Evolutionary conservation across 2,329 filamentous ascomycete species (phyloP).

Genomic region (Aspergillus pseudoterreus): DNA sequence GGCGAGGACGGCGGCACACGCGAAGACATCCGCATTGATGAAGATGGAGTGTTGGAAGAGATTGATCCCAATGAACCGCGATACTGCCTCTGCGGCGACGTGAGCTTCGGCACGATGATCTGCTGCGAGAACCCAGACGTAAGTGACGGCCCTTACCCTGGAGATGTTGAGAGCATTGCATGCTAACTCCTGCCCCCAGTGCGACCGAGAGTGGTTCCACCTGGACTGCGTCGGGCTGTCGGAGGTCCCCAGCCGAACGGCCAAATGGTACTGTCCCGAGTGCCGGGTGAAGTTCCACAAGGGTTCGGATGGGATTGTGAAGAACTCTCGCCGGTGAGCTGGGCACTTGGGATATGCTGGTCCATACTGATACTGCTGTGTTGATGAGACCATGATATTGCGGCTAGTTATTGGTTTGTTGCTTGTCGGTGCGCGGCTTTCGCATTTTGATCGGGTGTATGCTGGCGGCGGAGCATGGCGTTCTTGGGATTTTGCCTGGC

Average conservation of each 20-base stretch:
- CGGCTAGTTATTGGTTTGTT: background rate
- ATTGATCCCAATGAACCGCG: slow-evolving; percentile 60
- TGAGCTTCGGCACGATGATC: slow-evolving; percentile 64
- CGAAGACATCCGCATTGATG: slow-evolving; percentile 42
- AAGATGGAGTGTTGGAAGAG: slow-evolving; percentile 46
- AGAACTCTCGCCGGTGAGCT: slow-evolving; percentile 30
- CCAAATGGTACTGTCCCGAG: slow-evolving; percentile 65
- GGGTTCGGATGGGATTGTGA: slow-evolving; percentile 39
- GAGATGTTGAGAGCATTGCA: background rate
- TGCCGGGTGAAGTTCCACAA: slow-evolving; percentile 51
- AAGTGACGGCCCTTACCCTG: slow-evolving; percentile 16
- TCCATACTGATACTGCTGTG: background rate
- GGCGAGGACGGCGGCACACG: slow-evolving; percentile 19
- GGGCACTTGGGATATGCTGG: background rate
- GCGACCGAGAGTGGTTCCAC: slow-evolving; percentile 66
- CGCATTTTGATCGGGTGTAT: slow-evolving; percentile 4
- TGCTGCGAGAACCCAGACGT: slow-evolving; percentile 61
- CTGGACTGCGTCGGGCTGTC: slow-evolving; percentile 57
- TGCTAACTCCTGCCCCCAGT: slow-evolving; percentile 39
- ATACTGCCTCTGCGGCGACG: slow-evolving; percentile 63
- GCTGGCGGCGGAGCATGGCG: background rate
- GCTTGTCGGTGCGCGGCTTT: slow-evolving; percentile 5
- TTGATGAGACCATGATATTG: slow-evolving; percentile 15
- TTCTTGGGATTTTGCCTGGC: background rate
- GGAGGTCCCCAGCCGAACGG: slow-evolving; percentile 56